Percentiles rank a stretch among this genome's conserved stretches.
phyloP scores from a whole-genome alignment of 1,139 yeast genomes.

The Pichia sp. region DNA sequence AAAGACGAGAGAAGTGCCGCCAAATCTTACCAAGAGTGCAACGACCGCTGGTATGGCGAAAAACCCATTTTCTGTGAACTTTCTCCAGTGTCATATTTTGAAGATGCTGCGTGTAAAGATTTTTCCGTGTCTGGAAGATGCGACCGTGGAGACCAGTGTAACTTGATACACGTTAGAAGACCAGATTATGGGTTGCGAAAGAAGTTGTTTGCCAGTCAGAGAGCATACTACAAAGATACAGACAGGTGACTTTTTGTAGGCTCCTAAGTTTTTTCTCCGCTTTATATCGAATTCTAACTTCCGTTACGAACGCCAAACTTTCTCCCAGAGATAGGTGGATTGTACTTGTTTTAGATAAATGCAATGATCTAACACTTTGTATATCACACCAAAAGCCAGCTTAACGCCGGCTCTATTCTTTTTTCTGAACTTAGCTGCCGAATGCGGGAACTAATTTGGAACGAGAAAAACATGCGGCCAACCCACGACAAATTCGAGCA shows the following conservation, averaged over 20 bases:
- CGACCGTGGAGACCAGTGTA: constrained; percentile 76
- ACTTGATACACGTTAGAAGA: constrained; percentile 74
- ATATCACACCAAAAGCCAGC: too few species aligned
- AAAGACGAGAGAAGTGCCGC: constrained; percentile 53
- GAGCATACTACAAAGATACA: constrained; percentile 8
- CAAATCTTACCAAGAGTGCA: constrained; percentile 55
- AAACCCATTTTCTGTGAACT: constrained; percentile 79
- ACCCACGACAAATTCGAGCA: background rate
- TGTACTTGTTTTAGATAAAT: too few species aligned
- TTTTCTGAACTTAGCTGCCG: background rate
- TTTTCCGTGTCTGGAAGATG: constrained; percentile 38
- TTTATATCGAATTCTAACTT: too few species aligned
- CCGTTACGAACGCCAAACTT: too few species aligned
- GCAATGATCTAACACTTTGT: too few species aligned
- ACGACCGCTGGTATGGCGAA: constrained; percentile 77
- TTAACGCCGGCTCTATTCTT: too few species aligned
- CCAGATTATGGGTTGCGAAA: constrained; percentile 48
- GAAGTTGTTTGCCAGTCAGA: constrained; percentile 26
- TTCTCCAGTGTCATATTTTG: constrained; percentile 68
- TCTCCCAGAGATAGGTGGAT: too few species aligned
- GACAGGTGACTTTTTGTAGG: background rate
- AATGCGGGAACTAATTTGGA: background rate
- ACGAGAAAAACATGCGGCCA: background rate
- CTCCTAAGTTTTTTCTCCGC: background rate
- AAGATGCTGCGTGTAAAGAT: constrained; percentile 64